phyloP scores from a whole-genome alignment of 2,329 filamentous ascomycete species.

The Nigrospora oryzae region DNA sequence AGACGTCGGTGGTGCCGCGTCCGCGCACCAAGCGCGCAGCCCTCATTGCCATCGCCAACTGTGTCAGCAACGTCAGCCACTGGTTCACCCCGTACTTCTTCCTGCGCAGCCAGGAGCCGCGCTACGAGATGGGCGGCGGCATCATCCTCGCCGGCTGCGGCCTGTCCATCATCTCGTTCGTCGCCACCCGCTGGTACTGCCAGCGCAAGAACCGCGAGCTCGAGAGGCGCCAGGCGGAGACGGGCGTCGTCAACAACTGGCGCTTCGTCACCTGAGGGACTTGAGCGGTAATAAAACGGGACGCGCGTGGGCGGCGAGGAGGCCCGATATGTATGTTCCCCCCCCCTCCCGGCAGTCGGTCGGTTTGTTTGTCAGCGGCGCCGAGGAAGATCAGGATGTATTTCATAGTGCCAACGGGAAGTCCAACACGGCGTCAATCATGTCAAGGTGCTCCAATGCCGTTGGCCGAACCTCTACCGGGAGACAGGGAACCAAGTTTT shows the following conservation, averaged over 20 bases:
- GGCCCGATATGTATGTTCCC: too few relatives aligned
- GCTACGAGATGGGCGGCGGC: slow-evolving; percentile 19
- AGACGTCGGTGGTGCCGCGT: slow-evolving; percentile 29
- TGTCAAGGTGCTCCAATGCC: too few relatives aligned
- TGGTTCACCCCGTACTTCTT: slow-evolving; percentile 33
- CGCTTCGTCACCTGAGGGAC: slow-evolving; percentile 1
- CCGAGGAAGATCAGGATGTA: too few relatives aligned
- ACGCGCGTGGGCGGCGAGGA: too few relatives aligned
- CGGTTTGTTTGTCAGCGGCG: too few relatives aligned
- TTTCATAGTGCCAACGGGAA: too few relatives aligned
- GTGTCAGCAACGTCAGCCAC: slow-evolving; percentile 27
- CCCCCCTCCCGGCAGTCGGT: too few relatives aligned
- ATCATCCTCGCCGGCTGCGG: slow-evolving; percentile 17
- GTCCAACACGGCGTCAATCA: too few relatives aligned
- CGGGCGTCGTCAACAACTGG: slow-evolving; percentile 2
- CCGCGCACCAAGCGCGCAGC: slow-evolving; percentile 31
- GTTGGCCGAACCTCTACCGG: too few relatives aligned
- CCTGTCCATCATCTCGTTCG: slow-evolving; percentile 9
- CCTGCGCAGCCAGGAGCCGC: slow-evolving; percentile 17
- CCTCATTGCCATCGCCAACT: slow-evolving; percentile 32
- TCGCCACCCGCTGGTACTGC: slow-evolving; percentile 13
- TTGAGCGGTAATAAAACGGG: too few relatives aligned
- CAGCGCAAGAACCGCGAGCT: slow-evolving; percentile 15
- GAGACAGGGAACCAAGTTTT: too few relatives aligned
- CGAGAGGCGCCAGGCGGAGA: slow-evolving; percentile 6